Base-by-base conservation (phyloP, 2,329 filamentous ascomycete genomes). In the Seiridium unicorne region DNA sequence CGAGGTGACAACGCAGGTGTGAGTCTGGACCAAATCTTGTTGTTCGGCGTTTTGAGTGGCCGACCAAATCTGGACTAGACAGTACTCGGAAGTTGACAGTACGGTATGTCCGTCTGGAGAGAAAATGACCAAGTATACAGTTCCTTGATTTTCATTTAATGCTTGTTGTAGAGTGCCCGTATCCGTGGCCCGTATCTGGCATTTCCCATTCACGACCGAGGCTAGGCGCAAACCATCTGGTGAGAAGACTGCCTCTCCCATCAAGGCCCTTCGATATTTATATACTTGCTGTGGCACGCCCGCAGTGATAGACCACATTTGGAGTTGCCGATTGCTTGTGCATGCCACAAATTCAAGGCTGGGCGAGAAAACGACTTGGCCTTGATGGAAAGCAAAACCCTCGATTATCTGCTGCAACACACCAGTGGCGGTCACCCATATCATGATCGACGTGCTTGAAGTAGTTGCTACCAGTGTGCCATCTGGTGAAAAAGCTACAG, bases 361-460 rank as follows among this genome's bases (percentile, higher is more conserved):
- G 2, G 18, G 18, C 18, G 18, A 26, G 18, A 26, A 26, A 26
- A 26, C 2, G 18, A 26, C 18, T 26, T 26, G 1, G 1, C 2
- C 18, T 26, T 1, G 18, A 26, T 26, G 1, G 18, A 26, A 26
- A 13, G 38, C 1, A 42, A 8, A 1, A 42, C 38, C 38, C 38
- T 42, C 38, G 38, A 42, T 8, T 1, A 1, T 42, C 38, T 42
- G 38, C 18, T 26, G 18, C 18, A 26, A 26, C 13, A 2, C 7
- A 42, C 38, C 7, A 13, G 38, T 13, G 38, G 7, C 38, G 38
- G 38, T 42, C 38, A 31, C 34, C 26, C 9, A 11, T 6, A 4
- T 40, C 31, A 2, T 9, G n/a, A 40, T 63, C 49, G 53, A 49
- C 59, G 10, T 58, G 38, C 38, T 13, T 42, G 38, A 42, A 42